Conservation (phyloP, 2,329 filamentous ascomycete species). For the Aspergillus udagawae region DNA sequence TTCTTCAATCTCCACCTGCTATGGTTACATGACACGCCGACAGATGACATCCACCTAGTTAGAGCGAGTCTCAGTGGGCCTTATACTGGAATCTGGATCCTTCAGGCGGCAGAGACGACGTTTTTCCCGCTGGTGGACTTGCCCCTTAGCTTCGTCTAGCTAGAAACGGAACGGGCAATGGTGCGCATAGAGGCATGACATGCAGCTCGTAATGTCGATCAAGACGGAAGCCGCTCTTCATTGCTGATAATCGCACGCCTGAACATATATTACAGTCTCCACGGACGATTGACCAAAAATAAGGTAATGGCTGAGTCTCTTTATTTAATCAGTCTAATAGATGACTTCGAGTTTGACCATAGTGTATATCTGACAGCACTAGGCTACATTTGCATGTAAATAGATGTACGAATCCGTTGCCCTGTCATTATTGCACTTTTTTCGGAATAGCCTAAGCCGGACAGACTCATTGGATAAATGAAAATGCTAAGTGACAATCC, state of each 20-base stretch:
- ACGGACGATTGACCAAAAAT: neutral
- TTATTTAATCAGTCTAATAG: no score
- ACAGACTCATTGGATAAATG: no score
- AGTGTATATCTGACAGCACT: no score
- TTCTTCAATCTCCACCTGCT: neutral
- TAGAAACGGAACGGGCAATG: neutral
- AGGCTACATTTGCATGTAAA: no score
- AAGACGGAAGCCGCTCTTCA: constrained; percentile 2
- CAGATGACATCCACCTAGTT: neutral
- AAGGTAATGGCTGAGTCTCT: neutral
- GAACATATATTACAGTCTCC: neutral
- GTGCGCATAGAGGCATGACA: constrained; percentile 9
- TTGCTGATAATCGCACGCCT: neutral
- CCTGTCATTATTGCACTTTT: no score
- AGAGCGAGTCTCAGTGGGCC: neutral
- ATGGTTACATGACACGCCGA: neutral
- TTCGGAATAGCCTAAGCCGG: no score
- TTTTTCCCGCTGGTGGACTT: neutral
- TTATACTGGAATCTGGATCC: neutral
- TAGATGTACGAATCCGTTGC: no score
- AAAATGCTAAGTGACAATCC: no score
- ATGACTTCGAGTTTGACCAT: no score
- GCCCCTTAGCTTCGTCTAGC: neutral
- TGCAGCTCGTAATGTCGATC: constrained; percentile 12
- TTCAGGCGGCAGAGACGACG: neutral